phyloP scores from a whole-genome alignment of 2,329 filamentous ascomycete genomes.

The Penicillium sp. region DNA sequence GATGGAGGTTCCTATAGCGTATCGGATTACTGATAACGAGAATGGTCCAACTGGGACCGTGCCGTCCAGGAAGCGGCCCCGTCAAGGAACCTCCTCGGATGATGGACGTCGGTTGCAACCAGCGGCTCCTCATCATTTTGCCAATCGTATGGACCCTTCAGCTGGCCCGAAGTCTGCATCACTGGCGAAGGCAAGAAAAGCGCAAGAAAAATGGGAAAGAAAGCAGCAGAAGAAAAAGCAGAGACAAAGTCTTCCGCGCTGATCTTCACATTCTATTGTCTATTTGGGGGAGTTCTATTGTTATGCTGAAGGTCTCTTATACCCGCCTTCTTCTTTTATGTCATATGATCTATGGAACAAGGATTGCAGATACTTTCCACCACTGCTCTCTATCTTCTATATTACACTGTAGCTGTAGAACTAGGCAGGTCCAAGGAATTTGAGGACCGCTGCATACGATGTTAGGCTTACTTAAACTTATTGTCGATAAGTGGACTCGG shows the following conservation, averaged over 20 bases:
- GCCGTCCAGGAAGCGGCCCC: not conserved
- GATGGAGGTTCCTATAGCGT: not conserved
- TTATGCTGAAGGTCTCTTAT: not conserved
- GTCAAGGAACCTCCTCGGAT: not conserved
- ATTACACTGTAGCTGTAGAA: not conserved
- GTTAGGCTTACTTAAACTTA: conserved; percentile 16
- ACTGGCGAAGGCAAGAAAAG: conserved; percentile 13
- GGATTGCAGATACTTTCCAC: not conserved
- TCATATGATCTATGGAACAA: not conserved
- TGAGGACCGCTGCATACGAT: conserved; percentile 36
- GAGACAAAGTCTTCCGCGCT: not conserved
- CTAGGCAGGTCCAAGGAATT: conserved; percentile 34
- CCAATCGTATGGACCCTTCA: not conserved
- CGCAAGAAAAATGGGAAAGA: conserved; percentile 25
- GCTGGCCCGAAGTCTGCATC: not conserved
- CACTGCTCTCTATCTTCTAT: not conserved
- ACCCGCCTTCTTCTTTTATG: not conserved
- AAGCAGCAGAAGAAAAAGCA: conserved; percentile 15
- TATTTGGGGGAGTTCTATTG: not conserved
- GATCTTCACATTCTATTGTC: not conserved
- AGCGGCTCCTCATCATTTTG: not conserved
- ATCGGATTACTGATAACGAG: not conserved
- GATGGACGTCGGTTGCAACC: not conserved
- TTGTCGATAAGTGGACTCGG: not conserved
- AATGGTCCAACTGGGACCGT: not conserved